Evolutionary conservation across 2,329 filamentous ascomycete genomes (phyloP), one percentile per base, ranked within the genome.

Genomic region (Colletotrichum theobromicola): DNA sequence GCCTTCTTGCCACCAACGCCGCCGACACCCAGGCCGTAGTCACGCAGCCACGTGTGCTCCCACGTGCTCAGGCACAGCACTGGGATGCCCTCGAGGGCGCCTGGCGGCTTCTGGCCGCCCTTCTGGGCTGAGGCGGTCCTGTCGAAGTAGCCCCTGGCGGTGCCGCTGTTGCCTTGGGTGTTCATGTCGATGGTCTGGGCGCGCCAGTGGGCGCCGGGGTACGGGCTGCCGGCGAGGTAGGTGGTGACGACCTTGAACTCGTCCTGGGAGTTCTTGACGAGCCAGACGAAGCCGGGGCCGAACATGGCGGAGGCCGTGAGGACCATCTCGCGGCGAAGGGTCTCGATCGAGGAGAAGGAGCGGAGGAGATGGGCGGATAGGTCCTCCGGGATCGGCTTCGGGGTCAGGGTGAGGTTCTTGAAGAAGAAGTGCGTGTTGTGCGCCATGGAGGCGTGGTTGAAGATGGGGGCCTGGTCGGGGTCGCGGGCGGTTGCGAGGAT

Each of bases 391-490:
- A 94, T 93, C 77, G 84, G 79, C 62, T 83, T 86, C 70, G 81
- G 89, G 83, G 76, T 67, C 70, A 85, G 84, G 69, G 83, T 79
- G 76, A 87, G 82, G 80, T 88, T 85, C 78, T 90, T 83, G 89
- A 96, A 96, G 90, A 95, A 96, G 88, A 95, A 93, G 82, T 92
- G 87, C 83, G 92, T 98, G 91, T 98, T 98, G 89, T 94, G 94
- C 70, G 95, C 94, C 94, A 98, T 98, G 79, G 95, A 98, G 84
- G 97, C 97, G 84, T 97, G 92, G 90, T 98, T 99, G 92, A 99
- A 99, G 82, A 93, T 88, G 79, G 93, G 89, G 55, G 97, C 97
- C 76, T 90, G 88, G 78, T 89, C 88, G 58, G 96, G 93, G 80
- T 97, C 91, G 84, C 95, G 95, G 75, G 96, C 94, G 74, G 93